These are phyloP conservation scores for Podaxis rugospora DNA, from an alignment of 768 basidiomycete species.

Conservation along the genomic window DNA sequence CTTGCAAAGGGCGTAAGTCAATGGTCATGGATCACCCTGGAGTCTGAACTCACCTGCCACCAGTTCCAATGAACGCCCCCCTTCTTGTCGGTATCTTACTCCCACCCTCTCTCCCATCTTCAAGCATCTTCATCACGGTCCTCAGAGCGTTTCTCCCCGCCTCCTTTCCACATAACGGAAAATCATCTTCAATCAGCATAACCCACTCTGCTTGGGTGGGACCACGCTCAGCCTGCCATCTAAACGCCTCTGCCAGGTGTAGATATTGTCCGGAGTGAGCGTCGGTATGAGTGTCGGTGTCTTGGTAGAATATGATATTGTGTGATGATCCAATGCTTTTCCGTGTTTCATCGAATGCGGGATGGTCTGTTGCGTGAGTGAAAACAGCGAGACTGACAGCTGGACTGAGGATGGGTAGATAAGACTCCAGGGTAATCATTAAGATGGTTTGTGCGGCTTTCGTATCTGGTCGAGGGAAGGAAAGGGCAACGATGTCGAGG, in stretches of 20 bases:
- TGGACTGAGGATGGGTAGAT: constrained; percentile 27
- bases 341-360: constrained; percentile 26
- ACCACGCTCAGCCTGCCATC: constrained; percentile 25
- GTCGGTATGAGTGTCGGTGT: constrained; percentile 26
- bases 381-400: constrained; percentile 32
- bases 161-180: constrained; percentile 34
- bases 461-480: constrained; percentile 34
- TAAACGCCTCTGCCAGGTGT: constrained; percentile 36
- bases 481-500: constrained; percentile 36
- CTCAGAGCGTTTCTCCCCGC: constrained; percentile 27
- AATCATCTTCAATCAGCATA: constrained; percentile 41
- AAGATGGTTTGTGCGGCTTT: constrained; percentile 24
- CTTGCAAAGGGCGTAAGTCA: constrained; percentile 10
- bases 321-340: background rate
- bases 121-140: constrained; percentile 27
- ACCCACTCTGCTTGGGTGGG: constrained; percentile 31
- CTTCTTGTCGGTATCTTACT: constrained; percentile 18
- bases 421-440: constrained; percentile 31
- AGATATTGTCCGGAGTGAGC: constrained; percentile 29
- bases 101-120: constrained; percentile 16
- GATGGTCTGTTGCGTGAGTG: constrained; percentile 29
- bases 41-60: constrained; percentile 23
- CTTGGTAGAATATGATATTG: constrained; percentile 23
- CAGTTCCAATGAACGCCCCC: constrained; percentile 37
- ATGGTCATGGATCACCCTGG: background rate